These are phyloP conservation scores for Cinnamomum chago DNA, from an alignment of 164 flowering plant species.

Conservation along the genomic window DNA sequence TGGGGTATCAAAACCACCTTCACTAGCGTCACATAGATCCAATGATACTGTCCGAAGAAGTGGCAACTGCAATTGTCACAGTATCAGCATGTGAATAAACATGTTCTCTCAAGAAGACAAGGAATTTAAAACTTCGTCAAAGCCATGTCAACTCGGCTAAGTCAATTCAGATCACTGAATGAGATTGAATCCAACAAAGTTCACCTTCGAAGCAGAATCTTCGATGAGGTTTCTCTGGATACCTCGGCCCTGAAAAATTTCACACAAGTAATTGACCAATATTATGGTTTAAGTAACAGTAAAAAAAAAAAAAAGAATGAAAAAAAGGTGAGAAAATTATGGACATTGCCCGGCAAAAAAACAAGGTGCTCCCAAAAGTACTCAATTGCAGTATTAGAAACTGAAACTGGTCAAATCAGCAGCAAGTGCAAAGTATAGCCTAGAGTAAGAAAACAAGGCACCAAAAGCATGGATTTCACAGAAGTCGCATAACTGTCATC, in stretches of 20 bases:
- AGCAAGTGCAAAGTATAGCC: too few species aligned
- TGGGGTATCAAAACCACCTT: constrained; percentile 59
- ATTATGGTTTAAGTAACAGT: too few species aligned
- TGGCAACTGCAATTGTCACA: constrained; percentile 44
- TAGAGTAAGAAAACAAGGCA: background rate
- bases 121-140: background rate
- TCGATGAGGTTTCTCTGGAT: constrained; percentile 45
- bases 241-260: constrained; percentile 52
- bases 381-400: background rate
- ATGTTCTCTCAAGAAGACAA: background rate
- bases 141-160: background rate
- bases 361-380: background rate
- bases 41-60: constrained; percentile 68
- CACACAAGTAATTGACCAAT: background rate
- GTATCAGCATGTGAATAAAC: background rate
- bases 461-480: background rate
- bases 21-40: constrained; percentile 68
- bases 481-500: background rate
- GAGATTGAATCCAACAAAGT: background rate
- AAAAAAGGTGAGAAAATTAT: too few species aligned
- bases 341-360: background rate
- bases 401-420: background rate
- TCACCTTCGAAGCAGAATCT: constrained; percentile 57
- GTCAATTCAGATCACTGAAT: background rate
- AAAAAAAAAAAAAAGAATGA: too few species aligned